Conservation (phyloP, 495 filamentous ascomycete genomes). For the Aspergillus saccharolyticus region DNA sequence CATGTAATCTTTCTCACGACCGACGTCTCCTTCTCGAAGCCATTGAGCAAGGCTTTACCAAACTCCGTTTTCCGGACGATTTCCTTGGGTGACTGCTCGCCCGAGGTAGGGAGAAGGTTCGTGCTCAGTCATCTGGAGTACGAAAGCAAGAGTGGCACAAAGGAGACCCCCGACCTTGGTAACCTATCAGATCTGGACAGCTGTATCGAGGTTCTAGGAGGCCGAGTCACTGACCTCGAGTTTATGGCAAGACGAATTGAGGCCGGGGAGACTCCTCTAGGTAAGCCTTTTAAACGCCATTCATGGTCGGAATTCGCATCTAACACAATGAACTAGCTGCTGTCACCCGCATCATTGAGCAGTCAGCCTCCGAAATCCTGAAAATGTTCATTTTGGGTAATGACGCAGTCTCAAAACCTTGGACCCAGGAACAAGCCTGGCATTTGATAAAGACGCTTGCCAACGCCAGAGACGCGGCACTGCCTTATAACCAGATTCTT, state of each 20-base stretch:
- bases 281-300: constrained; percentile 24
- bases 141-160: constrained; percentile 37
- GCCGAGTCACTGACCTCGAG: constrained; percentile 89
- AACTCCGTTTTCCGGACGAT: constrained; percentile 88
- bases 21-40: constrained; percentile 84
- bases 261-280: constrained; percentile 75
- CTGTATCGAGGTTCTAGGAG: constrained; percentile 77
- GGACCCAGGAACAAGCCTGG: constrained; percentile 86
- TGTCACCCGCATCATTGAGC: constrained; percentile 83
- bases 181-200: constrained; percentile 70
- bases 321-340: constrained; percentile 49
- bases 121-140: constrained; percentile 76
- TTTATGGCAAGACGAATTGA: constrained; percentile 88
- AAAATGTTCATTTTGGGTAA: constrained; percentile 79
- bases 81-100: constrained; percentile 76
- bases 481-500: constrained; percentile 80
- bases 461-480: constrained; percentile 38
- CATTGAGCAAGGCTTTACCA: constrained; percentile 78
- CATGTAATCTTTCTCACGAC: constrained; percentile 97
- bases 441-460: constrained; percentile 72
- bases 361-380: constrained; percentile 81
- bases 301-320: not conserved
- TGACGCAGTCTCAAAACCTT: constrained; percentile 45
- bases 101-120: constrained; percentile 80
- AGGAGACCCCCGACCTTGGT: constrained; percentile 36